These are phyloP conservation scores for Physcomitrellopsis africana DNA, from an alignment of 225 moss, liverwort and hornwort species.

Conservation along the genomic window DNA sequence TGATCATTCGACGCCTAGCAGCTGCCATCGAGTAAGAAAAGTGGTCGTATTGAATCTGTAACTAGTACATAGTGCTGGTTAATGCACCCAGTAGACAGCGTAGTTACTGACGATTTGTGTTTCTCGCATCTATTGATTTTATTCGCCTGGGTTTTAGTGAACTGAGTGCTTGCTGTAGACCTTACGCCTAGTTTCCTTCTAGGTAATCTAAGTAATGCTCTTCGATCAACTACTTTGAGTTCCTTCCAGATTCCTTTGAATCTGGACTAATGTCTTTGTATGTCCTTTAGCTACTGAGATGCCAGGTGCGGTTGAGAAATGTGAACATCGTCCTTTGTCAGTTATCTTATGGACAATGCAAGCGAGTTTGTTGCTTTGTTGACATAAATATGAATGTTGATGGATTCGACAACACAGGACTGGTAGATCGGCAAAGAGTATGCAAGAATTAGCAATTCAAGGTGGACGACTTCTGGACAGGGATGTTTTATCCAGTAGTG, in stretches of 20 bases:
- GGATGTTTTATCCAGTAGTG: slow-evolving; percentile 61
- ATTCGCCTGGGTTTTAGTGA: neutral
- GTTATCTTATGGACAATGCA: neutral
- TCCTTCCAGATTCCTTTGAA: no score
- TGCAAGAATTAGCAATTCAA: slow-evolving; percentile 63
- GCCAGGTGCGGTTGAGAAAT: slow-evolving; percentile 21
- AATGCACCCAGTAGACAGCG: no score
- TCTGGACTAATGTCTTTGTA: no score
- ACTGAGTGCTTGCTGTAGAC: slow-evolving; percentile 10
- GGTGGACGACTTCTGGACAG: slow-evolving; percentile 61
- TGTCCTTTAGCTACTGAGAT: neutral
- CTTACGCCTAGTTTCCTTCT: slow-evolving; percentile 2
- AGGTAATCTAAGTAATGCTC: neutral
- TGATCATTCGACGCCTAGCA: no score
- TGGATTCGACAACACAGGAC: slow-evolving; percentile 45
- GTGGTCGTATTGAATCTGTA: no score
- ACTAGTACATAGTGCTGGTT: no score
- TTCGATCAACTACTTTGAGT: no score
- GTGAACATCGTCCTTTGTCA: neutral
- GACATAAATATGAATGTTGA: neutral
- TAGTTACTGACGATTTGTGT: neutral
- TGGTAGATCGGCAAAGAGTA: slow-evolving; percentile 68
- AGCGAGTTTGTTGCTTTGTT: neutral
- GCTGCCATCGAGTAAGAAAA: no score
- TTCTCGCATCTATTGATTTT: neutral